Base-by-base conservation (phyloP, 768 basidiomycete species). In the Multifurca ochricompacta region DNA sequence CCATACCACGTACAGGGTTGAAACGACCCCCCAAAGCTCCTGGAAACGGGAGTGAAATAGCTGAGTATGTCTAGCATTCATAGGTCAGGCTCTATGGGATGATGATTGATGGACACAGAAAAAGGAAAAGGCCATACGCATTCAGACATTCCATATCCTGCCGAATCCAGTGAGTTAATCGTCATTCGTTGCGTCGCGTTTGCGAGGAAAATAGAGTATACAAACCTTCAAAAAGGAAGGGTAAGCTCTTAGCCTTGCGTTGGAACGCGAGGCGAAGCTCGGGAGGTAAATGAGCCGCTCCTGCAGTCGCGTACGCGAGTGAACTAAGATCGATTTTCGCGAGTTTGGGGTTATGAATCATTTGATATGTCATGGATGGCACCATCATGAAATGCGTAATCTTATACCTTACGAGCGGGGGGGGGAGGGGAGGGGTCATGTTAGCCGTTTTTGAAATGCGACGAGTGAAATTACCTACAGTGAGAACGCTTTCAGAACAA, bases 401-500 rank as follows among this genome's bases (percentile, higher is more conserved):
- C 16, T 37, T 44, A 25, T 41, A 52, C 7, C 56, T 57, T 37
- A 10, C 28, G 40, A 28, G n/a, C 9, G 25, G 16, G n/a, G n/a
- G n/a, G n/a, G n/a, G n/a, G n/a, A n/a, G n/a, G n/a, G n/a, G n/a
- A n/a, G n/a, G n/a, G n/a, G 21, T 4, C 13, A 30, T 1, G 13
- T 52, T 35, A 42, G 45, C 39, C 6, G 25, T n/a, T 28, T n/a
- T 36, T 35, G 13, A 9, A 9, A 30, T 11, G 31, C 19, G 19
- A 41, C 27, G 18, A 48, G 6, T 2, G 34, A 25, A 28, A n/a
- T 16, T 66, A 85, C 87, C 77, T 83, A 1, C n/a, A n/a, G n/a
- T n/a, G 80, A 72, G 27, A 90, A 80, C 14, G 70, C 63, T 30
- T 76, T 69, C 0, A 87, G 65, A 11, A 73, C 78, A 0, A 69